Evolutionary conservation across 805 yeast species (phyloP), one percentile per base, ranked within the genome.

Genomic region (Candida dajiaensis): DNA sequence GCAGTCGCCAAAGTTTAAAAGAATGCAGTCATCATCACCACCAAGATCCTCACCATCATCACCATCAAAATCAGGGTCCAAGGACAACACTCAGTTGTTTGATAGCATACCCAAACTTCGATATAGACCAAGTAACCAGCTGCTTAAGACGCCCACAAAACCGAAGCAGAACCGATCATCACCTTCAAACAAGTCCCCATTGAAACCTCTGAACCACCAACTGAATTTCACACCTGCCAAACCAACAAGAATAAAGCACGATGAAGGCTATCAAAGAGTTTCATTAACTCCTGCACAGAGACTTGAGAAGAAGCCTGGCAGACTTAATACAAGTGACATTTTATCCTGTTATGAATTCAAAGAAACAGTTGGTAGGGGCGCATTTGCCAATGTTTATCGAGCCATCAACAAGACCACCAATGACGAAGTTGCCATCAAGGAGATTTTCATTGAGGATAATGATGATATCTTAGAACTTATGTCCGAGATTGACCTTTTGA

Each of bases 331-430:
- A 7, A 52, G 49, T 25, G 59, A 56, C 38, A 59, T 57, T 4
- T 41, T 64, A 54, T 63, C 57, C 47, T 73, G 73, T 45, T 80
- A 77, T 56, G 69, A 70, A 25, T 69, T 82, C 55, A 71, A 73
- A 41, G 84, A 80, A 41, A 74, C 83, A 33, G 71, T 94, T 2
- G 99, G 98, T 3, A 78, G 78, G 49, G 99, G 99, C 2, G 97
- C 97, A 0, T 89, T 81, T 62, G 98, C 97, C 1, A 77, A 78
- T 36, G 97, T 92, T 4, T 89, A 83, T 64, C 75, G 77, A 48
- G 96, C 92, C 0, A 67, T 81, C 25, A 85, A 89, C 56, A 65
- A 74, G 49, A 70, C 69, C 45, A 85, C 90, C 0, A 78, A 79
- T 7, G 82, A 80, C 44, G 73, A 80, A 3, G 85, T 87, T 5